Evolutionary conservation across 257 asterid species (phyloP).

Genomic region (Solanum chilense): DNA sequence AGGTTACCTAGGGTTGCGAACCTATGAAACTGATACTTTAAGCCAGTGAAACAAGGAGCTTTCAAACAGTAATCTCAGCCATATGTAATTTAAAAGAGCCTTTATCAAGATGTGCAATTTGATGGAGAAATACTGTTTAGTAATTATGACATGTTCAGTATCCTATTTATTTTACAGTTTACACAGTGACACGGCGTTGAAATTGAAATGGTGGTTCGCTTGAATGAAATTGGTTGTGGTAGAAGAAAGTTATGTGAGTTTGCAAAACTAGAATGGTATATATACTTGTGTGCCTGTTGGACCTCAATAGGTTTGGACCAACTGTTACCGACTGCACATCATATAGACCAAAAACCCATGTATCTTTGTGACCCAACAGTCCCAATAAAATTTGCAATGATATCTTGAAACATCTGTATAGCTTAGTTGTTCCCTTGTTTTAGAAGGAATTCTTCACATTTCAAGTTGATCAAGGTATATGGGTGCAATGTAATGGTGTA

Average conservation of each 20-base stretch:
- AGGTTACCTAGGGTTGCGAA: neutral
- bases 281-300: neutral
- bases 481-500: neutral
- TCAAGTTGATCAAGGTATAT: neutral
- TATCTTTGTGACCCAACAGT: neutral
- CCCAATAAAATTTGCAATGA: neutral
- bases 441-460: neutral
- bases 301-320: neutral
- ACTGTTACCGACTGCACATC: neutral
- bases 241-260: neutral
- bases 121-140: neutral
- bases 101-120: neutral
- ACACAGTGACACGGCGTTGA: neutral
- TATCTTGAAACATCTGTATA: neutral
- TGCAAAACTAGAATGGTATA: neutral
- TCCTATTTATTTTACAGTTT: neutral
- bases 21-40: neutral
- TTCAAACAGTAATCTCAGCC: neutral
- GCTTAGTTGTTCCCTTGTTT: neutral
- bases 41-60: neutral
- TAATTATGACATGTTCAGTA: neutral
- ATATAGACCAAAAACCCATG: neutral
- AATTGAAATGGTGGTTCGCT: neutral
- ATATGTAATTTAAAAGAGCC: neutral
- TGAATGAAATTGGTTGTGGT: neutral